These are phyloP conservation scores for Cladosporium oxysporum DNA, from an alignment of 2,329 filamentous ascomycete genomes.

Conservation along the genomic window DNA sequence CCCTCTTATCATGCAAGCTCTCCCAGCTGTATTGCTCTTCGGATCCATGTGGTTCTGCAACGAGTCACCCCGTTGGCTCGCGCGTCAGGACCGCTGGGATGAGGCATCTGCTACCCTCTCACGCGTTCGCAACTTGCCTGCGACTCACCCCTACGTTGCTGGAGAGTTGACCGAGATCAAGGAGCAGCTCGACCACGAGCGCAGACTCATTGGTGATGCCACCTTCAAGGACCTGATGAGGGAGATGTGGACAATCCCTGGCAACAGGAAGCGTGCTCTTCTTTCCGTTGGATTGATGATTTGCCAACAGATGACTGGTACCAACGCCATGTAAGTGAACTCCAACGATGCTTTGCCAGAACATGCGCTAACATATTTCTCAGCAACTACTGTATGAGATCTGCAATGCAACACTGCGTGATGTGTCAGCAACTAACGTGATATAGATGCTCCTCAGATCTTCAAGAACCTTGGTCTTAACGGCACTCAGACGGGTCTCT, in stretches of 20 bases:
- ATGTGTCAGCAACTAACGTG: not conserved
- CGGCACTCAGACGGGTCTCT: constrained; percentile 60
- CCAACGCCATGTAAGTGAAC: constrained; percentile 46
- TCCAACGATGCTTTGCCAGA: not conserved
- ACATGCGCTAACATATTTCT: not conserved
- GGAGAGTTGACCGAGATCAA: constrained; percentile 65
- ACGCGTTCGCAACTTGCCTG: constrained; percentile 55
- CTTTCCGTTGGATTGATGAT: constrained; percentile 66
- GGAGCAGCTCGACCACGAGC: constrained; percentile 66
- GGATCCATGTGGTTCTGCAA: constrained; percentile 61
- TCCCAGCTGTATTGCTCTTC: constrained; percentile 64
- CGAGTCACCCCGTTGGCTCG: constrained; percentile 62
- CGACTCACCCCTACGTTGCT: constrained; percentile 59
- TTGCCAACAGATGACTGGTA: constrained; percentile 72
- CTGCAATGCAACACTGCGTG: not conserved
- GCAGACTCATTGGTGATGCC: constrained; percentile 66
- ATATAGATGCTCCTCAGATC: constrained; percentile 57
- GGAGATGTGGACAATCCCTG: constrained; percentile 67
- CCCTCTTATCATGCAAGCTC: constrained; percentile 64
- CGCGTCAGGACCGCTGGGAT: constrained; percentile 68
- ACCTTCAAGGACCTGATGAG: constrained; percentile 64
- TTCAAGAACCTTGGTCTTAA: constrained; percentile 65
- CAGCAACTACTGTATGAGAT: constrained; percentile 57
- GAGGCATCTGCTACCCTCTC: constrained; percentile 59
- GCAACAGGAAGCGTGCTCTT: constrained; percentile 63